Evolutionary conservation across 306 rosid genomes (phyloP).

Genomic region (Ziziphus jujuba): DNA sequence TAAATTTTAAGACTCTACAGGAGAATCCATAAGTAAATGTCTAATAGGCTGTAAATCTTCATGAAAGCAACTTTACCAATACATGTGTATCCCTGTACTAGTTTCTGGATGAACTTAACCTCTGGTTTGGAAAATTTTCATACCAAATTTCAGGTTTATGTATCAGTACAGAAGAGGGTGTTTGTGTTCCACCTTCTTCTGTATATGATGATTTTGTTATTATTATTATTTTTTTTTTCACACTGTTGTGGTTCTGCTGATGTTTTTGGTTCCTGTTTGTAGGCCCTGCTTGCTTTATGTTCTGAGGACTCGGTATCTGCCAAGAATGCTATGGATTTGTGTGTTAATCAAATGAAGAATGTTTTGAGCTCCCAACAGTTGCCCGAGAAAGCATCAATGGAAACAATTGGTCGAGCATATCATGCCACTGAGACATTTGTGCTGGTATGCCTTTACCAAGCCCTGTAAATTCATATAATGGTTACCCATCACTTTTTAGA

Average conservation of each 20-base stretch:
- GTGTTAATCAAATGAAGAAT: conserved; percentile 90
- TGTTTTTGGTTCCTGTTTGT: conserved; percentile 35
- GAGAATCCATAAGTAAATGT: conserved; percentile 1
- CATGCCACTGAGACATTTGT: conserved; percentile 94
- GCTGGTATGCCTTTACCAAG: conserved; percentile 55
- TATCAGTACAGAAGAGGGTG: not conserved
- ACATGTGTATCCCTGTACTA: too few relatives aligned
- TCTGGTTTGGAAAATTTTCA: not conserved
- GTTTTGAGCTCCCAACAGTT: conserved; percentile 81
- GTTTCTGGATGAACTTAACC: too few relatives aligned
- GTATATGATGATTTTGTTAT: not conserved
- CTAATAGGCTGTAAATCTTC: not conserved
- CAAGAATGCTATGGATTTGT: conserved; percentile 87
- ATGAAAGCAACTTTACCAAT: not conserved
- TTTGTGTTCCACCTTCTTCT: not conserved
- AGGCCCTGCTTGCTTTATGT: conserved; percentile 91
- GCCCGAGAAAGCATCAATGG: conserved; percentile 91
- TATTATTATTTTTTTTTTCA: conserved; percentile 14
- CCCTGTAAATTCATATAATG: not conserved
- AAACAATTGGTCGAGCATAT: conserved; percentile 93
- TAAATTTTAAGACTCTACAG: not conserved
- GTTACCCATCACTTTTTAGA: not conserved
- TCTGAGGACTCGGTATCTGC: conserved; percentile 85
- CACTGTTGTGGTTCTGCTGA: conserved; percentile 29
- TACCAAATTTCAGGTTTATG: not conserved